phyloP scores from a whole-genome alignment of 495 filamentous ascomycete genomes.

The Penicillium ucsense region DNA sequence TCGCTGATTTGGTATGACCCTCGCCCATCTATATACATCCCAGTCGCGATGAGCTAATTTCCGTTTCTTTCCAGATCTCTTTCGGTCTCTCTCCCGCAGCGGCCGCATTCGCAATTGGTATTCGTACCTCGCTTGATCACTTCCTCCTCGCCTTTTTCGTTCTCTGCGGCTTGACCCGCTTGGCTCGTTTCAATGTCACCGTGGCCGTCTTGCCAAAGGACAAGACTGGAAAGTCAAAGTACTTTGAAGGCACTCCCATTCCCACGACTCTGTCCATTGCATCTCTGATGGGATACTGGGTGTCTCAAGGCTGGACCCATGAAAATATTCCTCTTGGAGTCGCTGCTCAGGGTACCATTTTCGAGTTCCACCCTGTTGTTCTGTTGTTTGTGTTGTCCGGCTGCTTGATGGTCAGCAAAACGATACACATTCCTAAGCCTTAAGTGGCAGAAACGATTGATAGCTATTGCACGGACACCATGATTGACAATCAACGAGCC shows the following conservation, averaged over 20 bases:
- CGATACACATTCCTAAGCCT: conserved; percentile 92
- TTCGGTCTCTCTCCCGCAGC: conserved; percentile 88
- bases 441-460: conserved; percentile 18
- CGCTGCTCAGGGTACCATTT: conserved; percentile 49
- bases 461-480: too few relatives aligned
- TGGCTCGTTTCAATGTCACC: conserved; percentile 97
- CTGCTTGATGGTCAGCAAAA: conserved; percentile 89
- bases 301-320: conserved; percentile 66
- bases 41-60: not conserved
- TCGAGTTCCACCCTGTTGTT: conserved; percentile 84
- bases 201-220: conserved; percentile 83
- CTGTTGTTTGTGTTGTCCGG: conserved; percentile 75
- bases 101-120: conserved; percentile 78
- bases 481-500: too few relatives aligned
- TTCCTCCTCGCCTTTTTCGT: conserved; percentile 82
- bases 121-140: conserved; percentile 81
- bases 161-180: conserved; percentile 84
- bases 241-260: conserved; percentile 96
- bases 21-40: not conserved
- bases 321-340: conserved; percentile 65
- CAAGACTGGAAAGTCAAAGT: conserved; percentile 75
- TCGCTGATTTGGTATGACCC: conserved; percentile 76
- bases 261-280: conserved; percentile 78
- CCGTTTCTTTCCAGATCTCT: conserved; percentile 56
- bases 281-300: conserved; percentile 81